Evolutionary conservation across 2,329 filamentous ascomycete genomes (phyloP).

Genomic region (Pyrenochaeta sp.): DNA sequence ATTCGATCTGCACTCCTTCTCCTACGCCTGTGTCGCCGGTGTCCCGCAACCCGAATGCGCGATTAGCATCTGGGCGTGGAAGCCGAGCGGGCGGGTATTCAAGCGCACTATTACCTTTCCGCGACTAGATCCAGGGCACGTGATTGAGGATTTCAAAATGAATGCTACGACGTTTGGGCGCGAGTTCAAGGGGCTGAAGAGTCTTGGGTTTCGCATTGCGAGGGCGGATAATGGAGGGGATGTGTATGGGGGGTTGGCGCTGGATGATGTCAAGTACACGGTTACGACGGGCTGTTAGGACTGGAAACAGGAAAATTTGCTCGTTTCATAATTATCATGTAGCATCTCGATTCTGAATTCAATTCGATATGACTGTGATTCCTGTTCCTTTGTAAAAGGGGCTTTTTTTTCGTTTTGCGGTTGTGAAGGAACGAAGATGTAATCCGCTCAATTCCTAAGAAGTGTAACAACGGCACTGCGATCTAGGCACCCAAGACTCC

Average conservation of each 20-base stretch:
- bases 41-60: slow-evolving; percentile 30
- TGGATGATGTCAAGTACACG: slow-evolving; percentile 31
- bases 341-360: too few species aligned
- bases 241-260: slow-evolving; percentile 28
- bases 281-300: slow-evolving; percentile 9
- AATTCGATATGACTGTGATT: too few species aligned
- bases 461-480: too few species aligned
- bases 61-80: slow-evolving; percentile 29
- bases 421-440: too few species aligned
- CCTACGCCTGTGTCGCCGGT: slow-evolving; percentile 24
- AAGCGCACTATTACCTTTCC: slow-evolving; percentile 24
- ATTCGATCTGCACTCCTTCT: slow-evolving; percentile 25
- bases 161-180: slow-evolving; percentile 21
- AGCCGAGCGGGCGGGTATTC: slow-evolving; percentile 11
- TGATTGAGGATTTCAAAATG: slow-evolving; percentile 26
- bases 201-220: slow-evolving; percentile 31
- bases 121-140: slow-evolving; percentile 22
- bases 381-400: too few species aligned
- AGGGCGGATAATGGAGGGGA: slow-evolving; percentile 28
- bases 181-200: slow-evolving; percentile 24
- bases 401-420: too few species aligned
- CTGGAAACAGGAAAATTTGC: too few species aligned
- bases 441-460: too few species aligned
- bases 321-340: too few species aligned
- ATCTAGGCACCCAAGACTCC: too few species aligned